A percentile compares a stretch with the other conserved stretches of the same genome.
phyloP scores from a whole-genome alignment of 2,329 filamentous ascomycete genomes.

The Chaetomium globosum region DNA sequence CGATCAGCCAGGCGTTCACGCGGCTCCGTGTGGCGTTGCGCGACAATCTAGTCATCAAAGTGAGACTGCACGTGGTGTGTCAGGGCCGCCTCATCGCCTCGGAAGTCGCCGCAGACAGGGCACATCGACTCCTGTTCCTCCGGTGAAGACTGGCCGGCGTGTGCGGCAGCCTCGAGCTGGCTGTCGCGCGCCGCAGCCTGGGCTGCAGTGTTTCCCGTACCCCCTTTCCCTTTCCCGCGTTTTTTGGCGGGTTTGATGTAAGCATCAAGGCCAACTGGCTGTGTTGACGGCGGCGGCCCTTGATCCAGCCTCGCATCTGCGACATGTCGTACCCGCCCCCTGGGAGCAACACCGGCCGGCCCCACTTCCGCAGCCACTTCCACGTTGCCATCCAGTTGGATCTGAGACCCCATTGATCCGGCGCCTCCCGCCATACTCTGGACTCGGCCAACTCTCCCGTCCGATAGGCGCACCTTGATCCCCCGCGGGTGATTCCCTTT shows the following conservation, averaged over 20 bases:
- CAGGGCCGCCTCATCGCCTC: slow-evolving; percentile 69
- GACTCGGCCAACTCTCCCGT: slow-evolving; percentile 73
- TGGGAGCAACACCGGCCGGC: not conserved
- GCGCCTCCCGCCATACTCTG: slow-evolving; percentile 57
- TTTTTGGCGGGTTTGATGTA: slow-evolving; percentile 49
- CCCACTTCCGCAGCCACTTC: slow-evolving; percentile 7
- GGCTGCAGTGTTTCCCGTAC: not conserved
- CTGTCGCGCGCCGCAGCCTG: slow-evolving; percentile 15
- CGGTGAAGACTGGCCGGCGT: not conserved
- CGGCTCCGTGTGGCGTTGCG: not conserved
- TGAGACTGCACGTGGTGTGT: slow-evolving; percentile 66
- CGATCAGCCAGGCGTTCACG: not conserved
- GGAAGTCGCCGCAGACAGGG: slow-evolving; percentile 67
- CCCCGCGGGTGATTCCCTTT: slow-evolving; percentile 74
- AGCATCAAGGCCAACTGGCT: slow-evolving; percentile 51
- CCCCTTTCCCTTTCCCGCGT: slow-evolving; percentile 26
- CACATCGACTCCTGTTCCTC: slow-evolving; percentile 47
- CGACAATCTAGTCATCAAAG: slow-evolving; percentile 46
- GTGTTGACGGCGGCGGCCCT: slow-evolving; percentile 17
- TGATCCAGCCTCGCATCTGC: slow-evolving; percentile 12
- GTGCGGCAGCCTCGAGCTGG: not conserved
- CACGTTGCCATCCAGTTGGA: not conserved
- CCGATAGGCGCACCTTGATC: slow-evolving; percentile 74
- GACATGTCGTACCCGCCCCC: not conserved
- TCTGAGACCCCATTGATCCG: slow-evolving; percentile 21